Evolutionary conservation across 2,329 filamentous ascomycete species (phyloP).

Genomic region (Sporothrix brasiliensis): DNA sequence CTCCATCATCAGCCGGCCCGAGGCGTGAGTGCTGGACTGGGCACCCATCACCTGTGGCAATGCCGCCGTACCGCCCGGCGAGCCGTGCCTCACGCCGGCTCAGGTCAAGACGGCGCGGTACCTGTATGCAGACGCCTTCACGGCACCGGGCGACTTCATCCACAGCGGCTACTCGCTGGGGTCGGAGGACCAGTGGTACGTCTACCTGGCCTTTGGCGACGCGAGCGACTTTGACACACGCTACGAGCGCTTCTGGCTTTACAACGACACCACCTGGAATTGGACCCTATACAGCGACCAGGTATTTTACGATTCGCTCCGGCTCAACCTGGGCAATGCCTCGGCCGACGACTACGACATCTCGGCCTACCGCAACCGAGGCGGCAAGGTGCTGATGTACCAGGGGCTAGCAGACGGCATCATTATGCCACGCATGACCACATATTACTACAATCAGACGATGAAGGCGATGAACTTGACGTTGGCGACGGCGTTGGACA

Average conservation of each 20-base stretch:
- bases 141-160: constrained; percentile 35
- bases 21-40: constrained; percentile 43
- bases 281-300: constrained; percentile 41
- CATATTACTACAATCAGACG: constrained; percentile 43
- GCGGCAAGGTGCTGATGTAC: constrained; percentile 49
- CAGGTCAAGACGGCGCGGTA: constrained; percentile 29
- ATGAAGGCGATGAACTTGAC: constrained; percentile 44
- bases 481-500: background rate
- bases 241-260: constrained; percentile 41
- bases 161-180: constrained; percentile 48
- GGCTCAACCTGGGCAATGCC: constrained; percentile 40
- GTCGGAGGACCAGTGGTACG: constrained; percentile 45
- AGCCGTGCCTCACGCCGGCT: constrained; percentile 31
- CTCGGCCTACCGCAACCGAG: constrained; percentile 40
- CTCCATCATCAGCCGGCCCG: constrained; percentile 43
- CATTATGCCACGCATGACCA: constrained; percentile 42
- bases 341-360: constrained; percentile 42
- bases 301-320: constrained; percentile 38
- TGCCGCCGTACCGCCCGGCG: background rate
- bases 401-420: constrained; percentile 48
- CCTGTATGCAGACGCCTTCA: constrained; percentile 32
- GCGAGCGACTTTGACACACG: constrained; percentile 38
- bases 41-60: constrained; percentile 24
- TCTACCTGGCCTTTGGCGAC: constrained; percentile 35
- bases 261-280: constrained; percentile 40